These are phyloP conservation scores for Candida tammaniensis DNA, from an alignment of 805 yeast genomes.

Conservation along the genomic window DNA sequence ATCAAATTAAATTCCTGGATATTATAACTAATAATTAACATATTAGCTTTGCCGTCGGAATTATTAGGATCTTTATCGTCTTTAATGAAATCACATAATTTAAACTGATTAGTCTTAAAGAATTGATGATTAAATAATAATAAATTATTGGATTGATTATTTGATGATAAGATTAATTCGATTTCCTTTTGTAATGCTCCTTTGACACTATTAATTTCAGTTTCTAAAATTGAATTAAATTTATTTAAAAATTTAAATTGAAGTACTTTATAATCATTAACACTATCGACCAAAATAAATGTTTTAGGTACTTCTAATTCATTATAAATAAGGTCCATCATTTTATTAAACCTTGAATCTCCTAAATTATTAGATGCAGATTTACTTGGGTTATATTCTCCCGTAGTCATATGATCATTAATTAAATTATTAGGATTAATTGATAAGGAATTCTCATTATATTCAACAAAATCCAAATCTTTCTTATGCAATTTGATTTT, in stretches of 20 bases:
- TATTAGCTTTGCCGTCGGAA: slow-evolving; percentile 1
- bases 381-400: not conserved
- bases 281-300: slow-evolving; percentile 24
- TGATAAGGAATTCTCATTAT: slow-evolving; percentile 11
- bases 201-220: slow-evolving; percentile 28
- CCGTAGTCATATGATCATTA: not conserved
- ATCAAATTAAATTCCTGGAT: slow-evolving; percentile 31
- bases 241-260: slow-evolving; percentile 16
- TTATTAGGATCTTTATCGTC: slow-evolving; percentile 7
- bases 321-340: slow-evolving; percentile 14
- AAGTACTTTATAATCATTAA: slow-evolving; percentile 27
- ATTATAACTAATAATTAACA: slow-evolving; percentile 23
- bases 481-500: slow-evolving; percentile 23
- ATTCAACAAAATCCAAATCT: slow-evolving; percentile 34
- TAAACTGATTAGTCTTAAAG: slow-evolving; percentile 29
- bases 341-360: not conserved
- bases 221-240: slow-evolving; percentile 15
- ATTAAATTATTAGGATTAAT: slow-evolving; percentile 13
- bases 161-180: slow-evolving; percentile 21
- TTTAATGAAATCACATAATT: slow-evolving; percentile 23
- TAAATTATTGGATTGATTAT: slow-evolving; percentile 17
- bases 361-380: not conserved
- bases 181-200: slow-evolving; percentile 30
- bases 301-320: slow-evolving; percentile 23
- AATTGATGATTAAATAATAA: slow-evolving; percentile 22